Base-by-base conservation (phyloP, 441 rosid species). In the Raphanus hybrid region DNA sequence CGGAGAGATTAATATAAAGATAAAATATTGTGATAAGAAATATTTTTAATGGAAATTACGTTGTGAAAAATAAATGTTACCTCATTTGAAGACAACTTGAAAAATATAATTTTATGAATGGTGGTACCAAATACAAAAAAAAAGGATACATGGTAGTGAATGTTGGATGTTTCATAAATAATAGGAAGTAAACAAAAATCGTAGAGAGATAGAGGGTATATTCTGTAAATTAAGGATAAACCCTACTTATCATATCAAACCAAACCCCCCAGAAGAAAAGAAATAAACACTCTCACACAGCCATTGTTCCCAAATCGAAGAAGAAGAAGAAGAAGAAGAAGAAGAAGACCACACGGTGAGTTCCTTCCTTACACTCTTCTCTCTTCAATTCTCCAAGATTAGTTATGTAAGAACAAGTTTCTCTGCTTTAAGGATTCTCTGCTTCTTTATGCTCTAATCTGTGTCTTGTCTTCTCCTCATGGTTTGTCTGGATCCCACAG, bases 191-290 rank as follows among this genome's bases (percentile, higher is more conserved):
- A 74, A 6, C 32, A 4, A 15, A 39, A 48, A 4, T 48, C 12
- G 14, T n/a, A 48, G 14, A 4, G 16, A 48, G 6, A 48, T 3
- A 12, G 54, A 48, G 54, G 78, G 58, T 20, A 27, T 37, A 37
- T 1, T 64, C 11, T 10, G 3, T 69, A 79, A 79, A 78, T 18
- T 23, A 57, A 74, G 4, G 64, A 74, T 79, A 79, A 79, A 79
- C 78, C 82, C 82, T 79, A 79, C 78, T 71, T 74, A 78, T 69
- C 75, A 8, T 18, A 65, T 64, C 71, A 48, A 48, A 48, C 52
- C 39, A 29, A 29, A 29, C 34, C 34, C 52, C 52, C 15, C 6
- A 48, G 50, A 43, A 11, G 3, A 9, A 43, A 3, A 41, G 12
- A 11, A 8, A 37, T 0, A 37, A 8, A 43, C 34, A 43, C 50